Percentiles rank a stretch among this genome's conserved stretches.
phyloP scores from a whole-genome alignment of 2,329 filamentous ascomycete species.

The Alternaria tenuissima region DNA sequence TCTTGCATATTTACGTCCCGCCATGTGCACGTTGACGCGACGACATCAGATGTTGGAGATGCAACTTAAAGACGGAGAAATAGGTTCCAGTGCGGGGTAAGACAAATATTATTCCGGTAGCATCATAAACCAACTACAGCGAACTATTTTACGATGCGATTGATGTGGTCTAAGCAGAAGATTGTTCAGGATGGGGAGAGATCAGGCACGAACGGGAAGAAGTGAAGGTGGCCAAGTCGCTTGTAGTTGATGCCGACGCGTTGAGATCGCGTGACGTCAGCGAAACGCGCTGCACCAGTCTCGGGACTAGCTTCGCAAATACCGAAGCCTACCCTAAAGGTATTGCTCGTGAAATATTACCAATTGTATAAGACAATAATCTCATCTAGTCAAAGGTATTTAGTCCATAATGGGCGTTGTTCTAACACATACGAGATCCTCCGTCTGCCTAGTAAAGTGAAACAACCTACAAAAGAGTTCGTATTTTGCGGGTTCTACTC shows the following conservation, averaged over 20 bases:
- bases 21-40: not conserved
- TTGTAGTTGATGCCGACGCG: not conserved
- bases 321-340: not conserved
- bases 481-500: too few species aligned
- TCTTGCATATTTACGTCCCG: not conserved
- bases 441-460: too few species aligned
- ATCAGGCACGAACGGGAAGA: not conserved
- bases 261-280: not conserved
- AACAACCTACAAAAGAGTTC: rapidly evolving
- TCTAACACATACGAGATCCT: too few species aligned
- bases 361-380: rapidly evolving
- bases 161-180: not conserved
- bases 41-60: not conserved
- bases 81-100: not conserved
- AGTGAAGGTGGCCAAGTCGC: not conserved
- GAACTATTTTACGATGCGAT: too few species aligned
- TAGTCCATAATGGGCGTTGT: too few species aligned
- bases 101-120: not conserved
- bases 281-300: not conserved
- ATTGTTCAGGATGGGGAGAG: not conserved
- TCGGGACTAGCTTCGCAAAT: not conserved
- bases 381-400: too few species aligned
- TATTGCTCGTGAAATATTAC: not conserved
- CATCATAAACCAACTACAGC: not conserved
- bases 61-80: not conserved